Evolutionary conservation across 805 yeast genomes (phyloP).

Genomic region (Metschnikowia similis): DNA sequence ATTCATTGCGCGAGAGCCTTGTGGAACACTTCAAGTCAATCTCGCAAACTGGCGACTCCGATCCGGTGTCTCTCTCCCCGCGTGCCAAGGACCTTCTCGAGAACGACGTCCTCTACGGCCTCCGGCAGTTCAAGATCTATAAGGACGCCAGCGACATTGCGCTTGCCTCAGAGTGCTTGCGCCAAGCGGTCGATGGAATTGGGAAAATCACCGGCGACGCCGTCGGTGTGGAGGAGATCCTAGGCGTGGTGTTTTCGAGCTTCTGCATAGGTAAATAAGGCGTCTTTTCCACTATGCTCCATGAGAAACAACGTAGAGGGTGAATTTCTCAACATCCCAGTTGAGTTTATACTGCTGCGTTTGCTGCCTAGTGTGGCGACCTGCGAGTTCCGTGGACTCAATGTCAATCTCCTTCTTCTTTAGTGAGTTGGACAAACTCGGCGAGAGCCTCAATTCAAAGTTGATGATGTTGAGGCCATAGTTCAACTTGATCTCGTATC

Average conservation of each 20-base stretch:
- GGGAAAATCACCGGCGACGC: conserved; percentile 90
- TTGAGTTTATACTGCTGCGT: conserved; percentile 41
- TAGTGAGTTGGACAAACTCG: conserved; percentile 33
- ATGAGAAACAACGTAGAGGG: conserved; percentile 27
- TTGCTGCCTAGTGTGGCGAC: conserved; percentile 45
- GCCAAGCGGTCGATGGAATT: conserved; percentile 74
- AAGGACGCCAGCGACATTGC: conserved; percentile 64
- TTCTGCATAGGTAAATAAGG: conserved; percentile 87
- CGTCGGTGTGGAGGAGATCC: conserved; percentile 82
- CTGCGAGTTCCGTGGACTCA: conserved; percentile 23
- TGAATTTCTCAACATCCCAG: conserved; percentile 43
- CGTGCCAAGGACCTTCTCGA: conserved; percentile 70
- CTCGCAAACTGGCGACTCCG: conserved; percentile 47
- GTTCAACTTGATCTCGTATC: conserved; percentile 44
- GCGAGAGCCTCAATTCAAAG: conserved; percentile 39
- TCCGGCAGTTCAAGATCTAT: conserved; percentile 55
- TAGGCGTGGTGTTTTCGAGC: conserved; percentile 85
- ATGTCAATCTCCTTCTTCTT: conserved; percentile 29
- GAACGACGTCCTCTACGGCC: conserved; percentile 74
- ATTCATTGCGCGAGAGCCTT: conserved; percentile 39
- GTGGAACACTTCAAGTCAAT: conserved; percentile 44
- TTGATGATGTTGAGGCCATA: conserved; percentile 45
- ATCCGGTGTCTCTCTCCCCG: conserved; percentile 69
- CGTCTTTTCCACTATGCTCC: conserved; percentile 5
- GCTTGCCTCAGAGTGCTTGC: conserved; percentile 72